Percentiles rank a stretch among this genome's conserved stretches.
phyloP scores from a whole-genome alignment of 2,329 filamentous ascomycete genomes.

The Magnaporthiopsis incrustans region DNA sequence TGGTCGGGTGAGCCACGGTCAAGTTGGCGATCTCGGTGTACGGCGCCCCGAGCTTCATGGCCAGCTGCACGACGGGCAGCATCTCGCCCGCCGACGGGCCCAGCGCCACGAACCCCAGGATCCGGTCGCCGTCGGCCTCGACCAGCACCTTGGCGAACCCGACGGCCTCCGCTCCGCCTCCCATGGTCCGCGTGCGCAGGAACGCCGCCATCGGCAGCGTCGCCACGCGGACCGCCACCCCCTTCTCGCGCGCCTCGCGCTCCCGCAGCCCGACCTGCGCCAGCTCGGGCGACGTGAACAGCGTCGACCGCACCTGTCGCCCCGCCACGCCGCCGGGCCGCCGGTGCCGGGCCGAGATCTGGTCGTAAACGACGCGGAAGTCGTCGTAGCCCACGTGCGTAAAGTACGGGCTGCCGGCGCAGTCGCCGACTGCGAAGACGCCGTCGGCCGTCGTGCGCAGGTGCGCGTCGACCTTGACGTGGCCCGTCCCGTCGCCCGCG shows the following conservation, averaged over 20 bases:
- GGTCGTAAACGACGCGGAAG: slow-evolving; percentile 3
- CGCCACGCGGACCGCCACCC: slow-evolving; percentile 7
- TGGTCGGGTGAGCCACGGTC: slow-evolving; percentile 13
- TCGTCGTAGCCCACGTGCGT: slow-evolving; percentile 9
- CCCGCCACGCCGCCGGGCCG: neutral
- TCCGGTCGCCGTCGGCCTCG: slow-evolving; percentile 10
- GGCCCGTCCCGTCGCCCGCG: neutral
- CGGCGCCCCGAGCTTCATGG: slow-evolving; percentile 12
- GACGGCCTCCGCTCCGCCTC: neutral
- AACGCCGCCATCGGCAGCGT: slow-evolving; percentile 10
- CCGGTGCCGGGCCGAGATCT: neutral
- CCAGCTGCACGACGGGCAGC: slow-evolving; percentile 13
- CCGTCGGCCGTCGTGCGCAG: slow-evolving; percentile 6
- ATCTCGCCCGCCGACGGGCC: slow-evolving; percentile 12
- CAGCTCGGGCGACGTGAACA: slow-evolving; percentile 9
- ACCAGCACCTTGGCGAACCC: slow-evolving; percentile 9
- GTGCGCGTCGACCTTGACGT: slow-evolving; percentile 7
- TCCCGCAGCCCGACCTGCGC: slow-evolving; percentile 9
- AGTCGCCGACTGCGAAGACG: slow-evolving; percentile 8
- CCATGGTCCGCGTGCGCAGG: slow-evolving; percentile 8
- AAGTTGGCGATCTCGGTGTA: slow-evolving; percentile 12
- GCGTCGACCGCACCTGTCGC: slow-evolving; percentile 8
- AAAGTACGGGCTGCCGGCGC: slow-evolving; percentile 8
- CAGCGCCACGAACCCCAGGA: slow-evolving; percentile 14
- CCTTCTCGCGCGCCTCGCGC: slow-evolving; percentile 8